These are phyloP conservation scores for Wickerhamiella australiensis DNA, from an alignment of 805 yeast genomes.

Conservation along the genomic window DNA sequence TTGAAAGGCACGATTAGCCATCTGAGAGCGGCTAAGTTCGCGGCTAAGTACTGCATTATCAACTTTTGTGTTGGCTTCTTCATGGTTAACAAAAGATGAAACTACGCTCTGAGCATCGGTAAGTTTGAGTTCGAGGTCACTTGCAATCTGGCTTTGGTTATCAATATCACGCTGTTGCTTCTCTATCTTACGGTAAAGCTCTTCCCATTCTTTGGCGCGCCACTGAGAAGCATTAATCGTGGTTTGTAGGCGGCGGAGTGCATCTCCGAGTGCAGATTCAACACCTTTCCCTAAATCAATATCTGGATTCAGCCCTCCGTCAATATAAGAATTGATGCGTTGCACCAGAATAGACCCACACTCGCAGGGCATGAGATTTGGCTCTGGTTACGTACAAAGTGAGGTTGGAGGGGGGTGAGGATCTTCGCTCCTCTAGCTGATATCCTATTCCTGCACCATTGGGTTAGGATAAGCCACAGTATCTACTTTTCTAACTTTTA, in stretches of 20 bases:
- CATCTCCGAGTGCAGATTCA: slow-evolving; percentile 16
- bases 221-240: slow-evolving; percentile 20
- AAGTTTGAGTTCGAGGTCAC: slow-evolving; percentile 26
- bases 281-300: slow-evolving; percentile 20
- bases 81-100: slow-evolving; percentile 21
- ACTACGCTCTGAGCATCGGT: slow-evolving; percentile 28
- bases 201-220: slow-evolving; percentile 22
- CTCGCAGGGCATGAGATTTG: not conserved
- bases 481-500: too few relatives aligned
- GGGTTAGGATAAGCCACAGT: too few relatives aligned
- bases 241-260: slow-evolving; percentile 21
- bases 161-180: slow-evolving; percentile 30
- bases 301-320: slow-evolving; percentile 13
- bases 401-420: not conserved
- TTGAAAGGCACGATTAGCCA: slow-evolving; percentile 55
- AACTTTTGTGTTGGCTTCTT: slow-evolving; percentile 17
- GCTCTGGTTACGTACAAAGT: not conserved
- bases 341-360: slow-evolving; percentile 16
- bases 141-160: slow-evolving; percentile 26
- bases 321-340: slow-evolving; percentile 21
- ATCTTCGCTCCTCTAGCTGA: not conserved
- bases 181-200: slow-evolving; percentile 26
- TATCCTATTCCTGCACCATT: too few relatives aligned
- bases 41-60: slow-evolving; percentile 27
- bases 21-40: slow-evolving; percentile 32